Base-by-base conservation (phyloP, 768 basidiomycete species). In the Calvatia gigantea region DNA sequence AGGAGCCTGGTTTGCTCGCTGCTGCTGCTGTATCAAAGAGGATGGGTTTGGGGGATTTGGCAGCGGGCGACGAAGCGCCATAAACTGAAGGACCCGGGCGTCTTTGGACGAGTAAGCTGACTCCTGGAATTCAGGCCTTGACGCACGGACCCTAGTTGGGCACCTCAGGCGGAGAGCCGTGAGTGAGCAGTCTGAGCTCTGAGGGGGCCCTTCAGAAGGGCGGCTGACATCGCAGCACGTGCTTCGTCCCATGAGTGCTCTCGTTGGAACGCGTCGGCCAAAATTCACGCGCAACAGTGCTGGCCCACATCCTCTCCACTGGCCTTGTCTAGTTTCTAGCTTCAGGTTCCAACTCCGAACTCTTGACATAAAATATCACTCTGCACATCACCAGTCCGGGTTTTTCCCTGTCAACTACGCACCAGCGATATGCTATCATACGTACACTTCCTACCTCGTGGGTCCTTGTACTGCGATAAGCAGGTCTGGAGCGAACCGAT, bases 41-140 rank as follows among this genome's bases (percentile, higher is more conserved):
- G 56, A 31, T 23, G 58, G 54, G 28, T n/a, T 17, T 52, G 51
- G 44, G 25, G 25, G 43, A 14, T 21, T 27, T 42, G 51, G 46
- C 45, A 55, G 41, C 31, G 41, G 45, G 44, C 54, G 51, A 62
- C 44, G 52, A 12, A 27, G n/a, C 23, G 43, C 31, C 52, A 54
- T 53, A 17, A 33, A 9, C 17, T 19, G 17, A 4, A 15, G 27
- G 32, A 7, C 12, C 11, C 32, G 4, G 23, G 21, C 38, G 15
- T 15, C 37, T 39, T 32, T 21, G 41, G 31, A 7, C 27, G 38
- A 11, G 8, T 15, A 38, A 42, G 35, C 29, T 19, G 25, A 17
- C 33, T 50, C 33, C 27, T 50, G 45, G 3, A 23, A 37, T 35
- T 31, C 51, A 29, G 51, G 38, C 42, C 33, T 41, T 43, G 39